A percentile compares a stretch with the other conserved stretches of the same genome.
These are phyloP conservation scores for Lactarius trivialis DNA, from an alignment of 768 basidiomycete genomes.

Conservation along the genomic window DNA sequence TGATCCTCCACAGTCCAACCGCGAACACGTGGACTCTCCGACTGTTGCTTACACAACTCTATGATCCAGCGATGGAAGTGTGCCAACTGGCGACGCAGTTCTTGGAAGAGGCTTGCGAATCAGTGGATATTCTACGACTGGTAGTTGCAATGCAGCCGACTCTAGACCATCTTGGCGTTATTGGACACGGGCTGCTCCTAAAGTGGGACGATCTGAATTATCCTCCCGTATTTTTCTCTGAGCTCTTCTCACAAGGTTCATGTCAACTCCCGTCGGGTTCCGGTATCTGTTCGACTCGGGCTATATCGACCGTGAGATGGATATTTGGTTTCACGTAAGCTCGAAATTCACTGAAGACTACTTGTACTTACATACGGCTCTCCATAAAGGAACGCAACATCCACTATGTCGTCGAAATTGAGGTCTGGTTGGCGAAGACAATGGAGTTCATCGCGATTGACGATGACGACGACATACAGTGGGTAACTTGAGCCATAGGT, in stretches of 20 bases:
- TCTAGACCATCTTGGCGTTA: conserved; percentile 90
- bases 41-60: conserved; percentile 89
- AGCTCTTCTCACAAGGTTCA: conserved; percentile 52
- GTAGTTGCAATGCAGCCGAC: conserved; percentile 94
- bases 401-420: conserved; percentile 89
- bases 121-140: conserved; percentile 73
- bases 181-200: conserved; percentile 81
- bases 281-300: conserved; percentile 85
- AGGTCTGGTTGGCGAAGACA: conserved; percentile 80
- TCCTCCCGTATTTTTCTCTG: not conserved
- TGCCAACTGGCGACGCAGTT: conserved; percentile 85
- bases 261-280: conserved; percentile 91
- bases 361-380: conserved; percentile 15
- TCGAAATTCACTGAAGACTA: not conserved
- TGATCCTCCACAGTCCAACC: conserved; percentile 59
- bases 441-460: conserved; percentile 47
- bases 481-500: conserved; percentile 21
- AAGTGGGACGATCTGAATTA: conserved; percentile 48
- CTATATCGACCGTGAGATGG: conserved; percentile 93
- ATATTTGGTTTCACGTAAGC: conserved; percentile 89
- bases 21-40: conserved; percentile 86
- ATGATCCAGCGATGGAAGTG: conserved; percentile 87
- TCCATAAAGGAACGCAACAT: conserved; percentile 76
- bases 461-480: conserved; percentile 64
- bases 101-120: conserved; percentile 85